Base-by-base conservation (phyloP, 2,329 filamentous ascomycete genomes). In the Zasmidium angulare region DNA sequence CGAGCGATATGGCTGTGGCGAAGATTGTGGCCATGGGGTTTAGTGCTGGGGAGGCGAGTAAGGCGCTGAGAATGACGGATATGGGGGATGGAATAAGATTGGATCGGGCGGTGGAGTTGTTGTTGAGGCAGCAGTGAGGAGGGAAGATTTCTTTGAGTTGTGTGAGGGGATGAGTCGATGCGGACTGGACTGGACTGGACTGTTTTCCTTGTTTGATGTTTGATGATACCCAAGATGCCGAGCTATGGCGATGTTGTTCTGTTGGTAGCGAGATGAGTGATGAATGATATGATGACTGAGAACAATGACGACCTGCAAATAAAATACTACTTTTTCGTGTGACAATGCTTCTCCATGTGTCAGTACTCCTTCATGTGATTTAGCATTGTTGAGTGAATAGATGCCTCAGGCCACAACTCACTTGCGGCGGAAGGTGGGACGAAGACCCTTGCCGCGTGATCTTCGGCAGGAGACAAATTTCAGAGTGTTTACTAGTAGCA, bases 1-100 rank as follows among this genome's bases (percentile, higher is more conserved):
- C 84, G 0, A 81, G 81, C 14, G 84, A 86, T 50, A 76, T 78
- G 49, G 85, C 85, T 0, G 80, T 87, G 19, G 74, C 77, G 50
- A 76, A 79, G 46, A 82, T 88, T 57, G 82, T 86, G 3, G 81
- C 85, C 36, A 83, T 87, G 70, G 85, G 85, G 0, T 88, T 87
- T 63, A 77, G 77, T 7, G 74, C 79, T 17, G 77, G 79, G 19
- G 78, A 85, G 62, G 84, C 84, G 7, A 80, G 81, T 59, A 79
- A 81, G 66, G 85, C 85, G 19, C 72, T 88, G 19, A 79, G 80
- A 46, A 78, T 81, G 65, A 87, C 84, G 3, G 85, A 87, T 69
- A 79, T 79, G 14, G 85, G 84, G 0, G 82, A 85, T 63, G 83
- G 83, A 0, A 74, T 87, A 62, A 76, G 86, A 58, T 77, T 84